These are phyloP conservation scores for Parmales sp. DNA, from an alignment of 108 stramenopile species.

Conservation along the genomic window DNA sequence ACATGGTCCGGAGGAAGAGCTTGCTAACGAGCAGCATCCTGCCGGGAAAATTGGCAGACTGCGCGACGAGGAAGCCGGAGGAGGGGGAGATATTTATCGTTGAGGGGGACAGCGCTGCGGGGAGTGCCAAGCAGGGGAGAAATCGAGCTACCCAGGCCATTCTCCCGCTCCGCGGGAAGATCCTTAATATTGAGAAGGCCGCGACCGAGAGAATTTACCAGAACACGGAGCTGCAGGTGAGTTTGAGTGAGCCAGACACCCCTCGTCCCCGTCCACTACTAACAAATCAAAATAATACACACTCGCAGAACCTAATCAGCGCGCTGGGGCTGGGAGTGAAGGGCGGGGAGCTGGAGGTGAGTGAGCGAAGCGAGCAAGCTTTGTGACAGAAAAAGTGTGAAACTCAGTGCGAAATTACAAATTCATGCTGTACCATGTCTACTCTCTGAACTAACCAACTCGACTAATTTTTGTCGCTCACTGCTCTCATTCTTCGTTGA, in stretches of 20 bases:
- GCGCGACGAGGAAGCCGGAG: slow-evolving; percentile 53
- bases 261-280: too few species aligned
- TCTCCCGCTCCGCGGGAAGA: slow-evolving; percentile 85
- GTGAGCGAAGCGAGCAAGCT: too few species aligned
- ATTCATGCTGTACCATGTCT: too few species aligned
- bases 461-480: too few species aligned
- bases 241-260: too few species aligned
- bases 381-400: too few species aligned
- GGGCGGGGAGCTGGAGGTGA: slow-evolving; percentile 65
- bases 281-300: too few species aligned
- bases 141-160: slow-evolving; percentile 86
- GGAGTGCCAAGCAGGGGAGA: slow-evolving; percentile 89
- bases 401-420: too few species aligned
- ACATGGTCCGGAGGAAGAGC: slow-evolving; percentile 83
- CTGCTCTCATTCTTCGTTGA: too few species aligned
- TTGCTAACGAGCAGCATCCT: slow-evolving; percentile 73
- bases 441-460: too few species aligned
- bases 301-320: slow-evolving; percentile 81
- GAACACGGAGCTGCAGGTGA: slow-evolving; percentile 69
- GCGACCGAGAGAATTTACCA: slow-evolving; percentile 80
- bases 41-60: slow-evolving; percentile 90
- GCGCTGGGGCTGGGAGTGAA: slow-evolving; percentile 83
- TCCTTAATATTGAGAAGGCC: slow-evolving; percentile 89
- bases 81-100: slow-evolving; percentile 89
- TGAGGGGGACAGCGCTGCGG: slow-evolving; percentile 89